Evolutionary conservation across 805 yeast species (phyloP).

Genomic region (Teunomyces cretensis): DNA sequence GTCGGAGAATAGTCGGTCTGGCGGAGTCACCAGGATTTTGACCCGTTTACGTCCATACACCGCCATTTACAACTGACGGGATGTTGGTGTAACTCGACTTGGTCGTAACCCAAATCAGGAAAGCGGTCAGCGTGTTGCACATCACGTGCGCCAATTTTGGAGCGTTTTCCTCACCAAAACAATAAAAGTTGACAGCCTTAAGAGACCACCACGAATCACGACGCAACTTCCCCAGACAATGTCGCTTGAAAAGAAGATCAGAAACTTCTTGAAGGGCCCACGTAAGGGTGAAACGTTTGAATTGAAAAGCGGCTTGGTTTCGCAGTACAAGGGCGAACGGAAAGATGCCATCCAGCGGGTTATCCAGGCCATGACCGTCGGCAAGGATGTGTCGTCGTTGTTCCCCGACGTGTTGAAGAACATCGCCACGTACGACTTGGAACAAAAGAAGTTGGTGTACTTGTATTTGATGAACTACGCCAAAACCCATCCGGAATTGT

Average conservation of each 20-base stretch:
- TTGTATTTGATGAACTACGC: slow-evolving; percentile 96
- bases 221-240: slow-evolving; percentile 14
- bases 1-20: background rate
- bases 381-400: slow-evolving; percentile 90
- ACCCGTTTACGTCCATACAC: slow-evolving; percentile 1
- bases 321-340: slow-evolving; percentile 91
- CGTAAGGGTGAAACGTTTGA: slow-evolving; percentile 81
- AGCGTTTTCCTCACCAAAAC: background rate
- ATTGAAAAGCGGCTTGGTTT: slow-evolving; percentile 83
- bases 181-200: background rate
- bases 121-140: too few species aligned
- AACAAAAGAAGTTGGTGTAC: slow-evolving; percentile 94
- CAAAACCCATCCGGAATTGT: slow-evolving; percentile 90
- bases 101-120: too few species aligned
- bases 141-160: too few species aligned
- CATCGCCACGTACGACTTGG: slow-evolving; percentile 94
- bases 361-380: slow-evolving; percentile 97
- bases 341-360: slow-evolving; percentile 97
- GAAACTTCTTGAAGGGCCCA: slow-evolving; percentile 44
- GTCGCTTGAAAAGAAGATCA: slow-evolving; percentile 45
- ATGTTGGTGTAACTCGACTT: too few species aligned
- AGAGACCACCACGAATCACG: background rate
- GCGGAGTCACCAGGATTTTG: background rate
- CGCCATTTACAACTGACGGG: background rate
- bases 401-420: slow-evolving; percentile 96